These are phyloP conservation scores for Venustampulla echinocandica DNA, from an alignment of 495 filamentous ascomycete species.

Conservation along the genomic window DNA sequence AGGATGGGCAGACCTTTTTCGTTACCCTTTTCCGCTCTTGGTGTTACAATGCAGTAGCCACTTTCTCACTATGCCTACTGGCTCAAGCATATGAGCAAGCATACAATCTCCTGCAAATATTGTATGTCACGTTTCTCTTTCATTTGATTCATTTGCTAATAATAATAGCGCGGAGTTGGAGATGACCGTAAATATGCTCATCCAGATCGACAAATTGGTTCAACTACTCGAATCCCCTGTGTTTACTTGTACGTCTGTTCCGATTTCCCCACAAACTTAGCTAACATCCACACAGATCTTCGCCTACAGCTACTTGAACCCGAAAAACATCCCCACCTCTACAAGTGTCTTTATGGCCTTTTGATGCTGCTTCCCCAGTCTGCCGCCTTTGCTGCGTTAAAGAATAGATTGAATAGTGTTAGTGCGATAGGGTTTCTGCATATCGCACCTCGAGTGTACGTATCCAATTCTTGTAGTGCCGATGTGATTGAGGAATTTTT, in stretches of 20 bases:
- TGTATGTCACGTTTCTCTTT: conserved; percentile 46
- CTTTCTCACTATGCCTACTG: conserved; percentile 89
- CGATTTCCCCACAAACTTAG: not conserved
- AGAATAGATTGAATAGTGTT: conserved; percentile 93
- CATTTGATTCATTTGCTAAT: conserved; percentile 29
- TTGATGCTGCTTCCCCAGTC: conserved; percentile 97
- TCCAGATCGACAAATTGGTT: conserved; percentile 98
- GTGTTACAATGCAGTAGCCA: conserved; percentile 98
- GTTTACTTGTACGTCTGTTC: conserved; percentile 66
- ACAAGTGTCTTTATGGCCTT: conserved; percentile 96
- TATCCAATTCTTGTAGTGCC: conserved; percentile 33
- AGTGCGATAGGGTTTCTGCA: conserved; percentile 95
- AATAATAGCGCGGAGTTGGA: conserved; percentile 77
- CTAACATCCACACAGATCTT: conserved; percentile 51
- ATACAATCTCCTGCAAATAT: conserved; percentile 92
- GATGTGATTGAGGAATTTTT: conserved; percentile 33
- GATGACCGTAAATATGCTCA: conserved; percentile 97
- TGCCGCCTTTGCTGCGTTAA: conserved; percentile 91
- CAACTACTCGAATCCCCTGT: conserved; percentile 96
- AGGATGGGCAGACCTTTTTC: conserved; percentile 94
- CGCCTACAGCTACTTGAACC: conserved; percentile 97
- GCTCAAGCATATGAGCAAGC: conserved; percentile 99
- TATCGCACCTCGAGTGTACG: conserved; percentile 72
- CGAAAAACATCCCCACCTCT: conserved; percentile 89
- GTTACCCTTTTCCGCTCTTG: conserved; percentile 89